phyloP scores from a whole-genome alignment of 257 asterid genomes.

The Solanum ahanhuiri region DNA sequence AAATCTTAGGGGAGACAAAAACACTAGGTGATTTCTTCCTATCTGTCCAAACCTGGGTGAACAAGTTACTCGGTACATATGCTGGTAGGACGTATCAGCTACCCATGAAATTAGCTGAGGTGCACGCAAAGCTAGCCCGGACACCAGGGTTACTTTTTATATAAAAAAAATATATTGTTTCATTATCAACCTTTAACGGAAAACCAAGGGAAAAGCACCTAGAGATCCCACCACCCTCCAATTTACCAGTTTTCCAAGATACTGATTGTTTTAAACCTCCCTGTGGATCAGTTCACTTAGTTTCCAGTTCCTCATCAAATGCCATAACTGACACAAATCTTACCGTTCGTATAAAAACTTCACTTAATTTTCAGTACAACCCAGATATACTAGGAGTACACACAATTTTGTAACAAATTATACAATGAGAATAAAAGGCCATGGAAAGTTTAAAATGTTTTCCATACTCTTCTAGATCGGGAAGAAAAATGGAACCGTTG shows the following conservation, averaged over 20 bases:
- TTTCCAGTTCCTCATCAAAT: background rate
- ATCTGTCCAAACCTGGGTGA: background rate
- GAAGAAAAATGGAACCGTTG: background rate
- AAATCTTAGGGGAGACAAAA: background rate
- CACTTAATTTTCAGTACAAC: background rate
- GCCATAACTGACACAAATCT: background rate
- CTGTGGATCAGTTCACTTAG: background rate
- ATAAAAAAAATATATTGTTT: background rate
- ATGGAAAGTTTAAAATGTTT: background rate
- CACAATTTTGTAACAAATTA: background rate
- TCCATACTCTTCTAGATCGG: background rate
- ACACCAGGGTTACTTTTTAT: background rate
- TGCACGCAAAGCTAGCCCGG: background rate
- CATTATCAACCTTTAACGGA: background rate
- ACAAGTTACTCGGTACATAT: background rate
- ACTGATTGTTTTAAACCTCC: background rate
- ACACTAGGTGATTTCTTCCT: background rate
- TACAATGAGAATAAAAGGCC: background rate
- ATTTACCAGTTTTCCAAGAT: background rate
- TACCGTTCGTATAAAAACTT: background rate
- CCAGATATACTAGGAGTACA: background rate
- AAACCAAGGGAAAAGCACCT: background rate
- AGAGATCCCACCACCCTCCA: background rate
- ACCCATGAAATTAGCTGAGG: background rate
- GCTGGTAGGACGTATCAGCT: background rate